Evolutionary conservation across 345 rosid species (phyloP), one percentile per base, ranked within the genome.

Genomic region (Punica granatum): DNA sequence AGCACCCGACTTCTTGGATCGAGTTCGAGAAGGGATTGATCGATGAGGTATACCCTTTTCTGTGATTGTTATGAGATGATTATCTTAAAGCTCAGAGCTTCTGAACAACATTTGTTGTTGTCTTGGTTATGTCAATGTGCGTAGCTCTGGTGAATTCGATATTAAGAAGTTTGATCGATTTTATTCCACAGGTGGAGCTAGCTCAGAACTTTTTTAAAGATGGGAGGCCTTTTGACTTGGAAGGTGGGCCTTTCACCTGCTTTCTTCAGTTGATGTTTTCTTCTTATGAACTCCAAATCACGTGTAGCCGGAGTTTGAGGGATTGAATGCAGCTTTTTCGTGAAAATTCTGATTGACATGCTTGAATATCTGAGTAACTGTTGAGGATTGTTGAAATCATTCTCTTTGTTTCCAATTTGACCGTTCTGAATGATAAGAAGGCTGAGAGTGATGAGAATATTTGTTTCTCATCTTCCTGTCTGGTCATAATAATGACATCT

Each of bases 1-100:
- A 93, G 81, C 94, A 93, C 67, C 97, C 96, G 34, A 82, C 88
- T 71, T 79, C 92, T 6, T 93, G 98, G 98, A 70, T 85, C 65
- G 96, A 92, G 67, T 93, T 93, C 44, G 97, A 93, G 78, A 81
- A 86, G 82, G 98, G 97, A 67, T 26, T 79, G 59, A 89, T 90
- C 63, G 78, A 89, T 58, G 97, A 93, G 94, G 97, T 90, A n/a
- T n/a, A 64, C 23, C 9, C 69, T 34, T 1, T 54, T 49, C 54
- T 19, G 35, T 64, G 12, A 26, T 64, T 9, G 51, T 13, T 21
- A 30, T 48, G 37, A 54, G 23, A 8, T 66, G 59, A 26, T 12
- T 58, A 23, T 63, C 37, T 32, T 60, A 36, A 26, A 60, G 26
- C 31, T 25, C 0, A 43, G 28, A 41, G 56, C 53, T 60, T 46